Base-by-base conservation (phyloP, 495 filamentous ascomycete species). In the Penicillium antarcticum region DNA sequence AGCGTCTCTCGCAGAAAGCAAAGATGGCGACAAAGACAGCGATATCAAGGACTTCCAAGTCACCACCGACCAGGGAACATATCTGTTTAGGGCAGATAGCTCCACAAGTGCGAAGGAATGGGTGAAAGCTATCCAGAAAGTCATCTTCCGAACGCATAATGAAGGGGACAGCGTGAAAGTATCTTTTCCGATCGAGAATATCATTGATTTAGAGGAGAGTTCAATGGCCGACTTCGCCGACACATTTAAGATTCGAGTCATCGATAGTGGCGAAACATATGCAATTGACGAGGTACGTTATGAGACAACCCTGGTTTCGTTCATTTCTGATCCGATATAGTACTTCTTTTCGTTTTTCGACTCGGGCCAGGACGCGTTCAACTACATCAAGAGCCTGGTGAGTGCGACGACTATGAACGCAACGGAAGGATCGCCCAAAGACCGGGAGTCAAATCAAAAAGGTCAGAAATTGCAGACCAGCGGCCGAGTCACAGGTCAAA, bases 131-230 rank as follows among this genome's bases (percentile, higher is more conserved):
- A 74, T 98, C 18, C 94, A 96, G 56, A 87, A 92, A 47, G 91
- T 96, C 49, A 97, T 98, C 37, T 97, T 97, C 60, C 80, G 92
- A 43, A 91, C 91, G 0, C 91, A 92, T 68, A 98, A 98, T 60
- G 95, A 96, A 43, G 92, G 94, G 7, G 92, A 97, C 59, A 96
- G 92, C 61, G 89, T 98, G 63, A 98, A 98, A 72, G 92, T 98
- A 16, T 92, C 87, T 2, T 76, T 97, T 14, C 92, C 92, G 6
- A 86, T 95, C 16, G 81, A 86, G 39, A 95, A 92, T 58, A 79
- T 97, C 13, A 87, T 97, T 48, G 92, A 96, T 57, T 80, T 97
- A 43, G 95, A 98, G 66, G 88, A 96, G 56, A 92, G 85, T 45
- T 85, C 91, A 29, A 89, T 97, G 72, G 80, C 94, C 34, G 91